phyloP scores from a whole-genome alignment of 192 early-diverging fungal genomes.

The Funneliformis mosseae region DNA sequence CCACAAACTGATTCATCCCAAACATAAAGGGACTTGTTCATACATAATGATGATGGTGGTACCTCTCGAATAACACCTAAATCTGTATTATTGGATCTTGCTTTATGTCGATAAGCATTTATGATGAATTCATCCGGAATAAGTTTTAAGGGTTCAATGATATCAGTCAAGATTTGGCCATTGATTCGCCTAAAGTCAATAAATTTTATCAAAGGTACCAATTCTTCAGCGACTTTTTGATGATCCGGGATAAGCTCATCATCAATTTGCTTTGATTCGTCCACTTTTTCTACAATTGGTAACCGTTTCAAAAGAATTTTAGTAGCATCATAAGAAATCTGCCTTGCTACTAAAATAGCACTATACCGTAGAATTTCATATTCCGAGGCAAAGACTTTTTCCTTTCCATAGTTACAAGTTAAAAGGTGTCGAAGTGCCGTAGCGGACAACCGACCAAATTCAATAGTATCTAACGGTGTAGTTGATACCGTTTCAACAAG shows the following conservation, averaged over 20 bases:
- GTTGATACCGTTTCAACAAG: not conserved
- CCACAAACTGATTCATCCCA: not conserved
- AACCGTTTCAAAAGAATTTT: not conserved
- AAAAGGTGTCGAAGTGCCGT: not conserved
- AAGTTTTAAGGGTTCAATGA: conserved; percentile 4
- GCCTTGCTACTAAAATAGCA: not conserved
- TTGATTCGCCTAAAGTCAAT: not conserved
- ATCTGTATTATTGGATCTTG: not conserved
- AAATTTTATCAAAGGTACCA: not conserved
- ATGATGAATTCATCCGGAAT: not conserved
- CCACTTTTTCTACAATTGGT: not conserved
- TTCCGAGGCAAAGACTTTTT: not conserved
- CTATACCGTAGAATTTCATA: not conserved
- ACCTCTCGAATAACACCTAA: not conserved
- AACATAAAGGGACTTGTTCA: not conserved
- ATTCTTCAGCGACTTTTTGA: not conserved
- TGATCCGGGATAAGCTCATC: not conserved
- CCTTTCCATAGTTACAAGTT: not conserved
- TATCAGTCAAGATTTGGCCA: not conserved
- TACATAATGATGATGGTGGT: not conserved
- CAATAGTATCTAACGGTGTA: not conserved
- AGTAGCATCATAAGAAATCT: not conserved
- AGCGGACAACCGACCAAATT: not conserved
- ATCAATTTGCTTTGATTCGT: not conserved
- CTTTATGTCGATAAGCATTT: not conserved